Percentiles rank a stretch among this genome's conserved stretches.
Conservation (phyloP, 2,329 filamentous ascomycete species). For the Aspergillus ochraceus region DNA sequence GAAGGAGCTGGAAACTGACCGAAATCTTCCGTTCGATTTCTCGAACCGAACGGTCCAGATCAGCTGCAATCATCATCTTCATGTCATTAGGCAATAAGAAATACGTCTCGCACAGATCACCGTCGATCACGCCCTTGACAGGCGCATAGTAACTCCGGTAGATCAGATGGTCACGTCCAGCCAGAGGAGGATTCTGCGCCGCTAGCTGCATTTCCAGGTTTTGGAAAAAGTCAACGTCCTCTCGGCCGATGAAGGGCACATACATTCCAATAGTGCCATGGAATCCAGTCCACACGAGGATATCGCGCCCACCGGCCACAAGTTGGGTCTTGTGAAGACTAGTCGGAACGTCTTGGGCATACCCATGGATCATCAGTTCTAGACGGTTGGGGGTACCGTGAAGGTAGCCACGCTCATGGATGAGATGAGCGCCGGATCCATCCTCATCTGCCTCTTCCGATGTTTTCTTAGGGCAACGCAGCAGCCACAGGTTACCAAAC, state of each 20-base stretch:
- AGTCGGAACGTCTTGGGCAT: constrained; percentile 86
- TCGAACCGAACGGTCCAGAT: constrained; percentile 83
- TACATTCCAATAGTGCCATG: constrained; percentile 93
- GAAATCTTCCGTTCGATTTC: constrained; percentile 97
- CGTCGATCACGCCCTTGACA: constrained; percentile 94
- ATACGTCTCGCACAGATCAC: constrained; percentile 92
- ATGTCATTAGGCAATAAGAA: constrained; percentile 79
- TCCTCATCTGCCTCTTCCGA: constrained; percentile 92
- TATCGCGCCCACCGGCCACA: constrained; percentile 86
- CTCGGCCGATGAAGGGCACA: constrained; percentile 85
- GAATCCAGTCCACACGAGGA: constrained; percentile 89
- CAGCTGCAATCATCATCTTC: constrained; percentile 92
- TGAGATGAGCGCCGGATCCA: constrained; percentile 83
- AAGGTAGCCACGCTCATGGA: constrained; percentile 85
- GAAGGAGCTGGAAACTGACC: constrained; percentile 38
- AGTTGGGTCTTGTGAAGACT: constrained; percentile 86
- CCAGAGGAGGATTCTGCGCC: constrained; percentile 80
- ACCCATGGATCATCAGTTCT: constrained; percentile 84
- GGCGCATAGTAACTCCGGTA: constrained; percentile 95
- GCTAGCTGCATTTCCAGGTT: constrained; percentile 85
- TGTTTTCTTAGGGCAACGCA: constrained; percentile 81
- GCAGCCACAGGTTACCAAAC: constrained; percentile 93
- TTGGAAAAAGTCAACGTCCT: constrained; percentile 98
- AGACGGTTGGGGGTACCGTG: constrained; percentile 85
- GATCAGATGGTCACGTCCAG: constrained; percentile 91